phyloP scores from a whole-genome alignment of 23 red algal species.

The Cyanidiococcus yangmingshanensis region DNA sequence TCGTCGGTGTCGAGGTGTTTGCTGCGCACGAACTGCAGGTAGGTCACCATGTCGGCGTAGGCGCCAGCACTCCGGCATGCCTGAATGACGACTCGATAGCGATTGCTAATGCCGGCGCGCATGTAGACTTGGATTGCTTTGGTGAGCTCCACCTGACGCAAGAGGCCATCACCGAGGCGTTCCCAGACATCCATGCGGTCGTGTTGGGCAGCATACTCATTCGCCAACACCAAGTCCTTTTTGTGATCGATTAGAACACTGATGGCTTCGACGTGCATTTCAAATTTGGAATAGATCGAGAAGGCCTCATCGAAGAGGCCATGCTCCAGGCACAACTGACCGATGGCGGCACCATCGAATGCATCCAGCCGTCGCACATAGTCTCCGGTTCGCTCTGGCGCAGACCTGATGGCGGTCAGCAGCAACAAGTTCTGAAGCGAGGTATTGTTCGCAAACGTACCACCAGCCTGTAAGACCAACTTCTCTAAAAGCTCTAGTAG shows the following conservation, averaged over 20 bases:
- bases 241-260: conserved; percentile 72
- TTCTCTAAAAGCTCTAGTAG: conserved; percentile 95
- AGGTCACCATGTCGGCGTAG: conserved; percentile 73
- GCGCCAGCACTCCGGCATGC: conserved; percentile 43
- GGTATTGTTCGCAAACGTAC: conserved; percentile 73
- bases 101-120: conserved; percentile 63
- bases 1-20: conserved; percentile 73
- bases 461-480: conserved; percentile 62
- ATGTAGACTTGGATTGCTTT: conserved; percentile 70
- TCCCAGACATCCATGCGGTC: conserved; percentile 67
- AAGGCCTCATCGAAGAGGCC: conserved; percentile 88
- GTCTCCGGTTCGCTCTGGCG: conserved; percentile 51
- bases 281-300: conserved; percentile 85
- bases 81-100: conserved; percentile 59
- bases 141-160: conserved; percentile 50
- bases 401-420: conserved; percentile 84
- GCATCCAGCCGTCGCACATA: conserved; percentile 84
- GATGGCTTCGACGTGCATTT: conserved; percentile 62
- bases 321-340: conserved; percentile 55
- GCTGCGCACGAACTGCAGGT: conserved; percentile 75
- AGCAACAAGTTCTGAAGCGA: conserved; percentile 96
- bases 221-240: conserved; percentile 66
- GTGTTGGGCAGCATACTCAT: conserved; percentile 70
- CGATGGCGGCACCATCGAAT: conserved; percentile 80
- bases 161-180: conserved; percentile 52